Percentiles rank a stretch among this genome's conserved stretches.
Conservation (phyloP, 805 yeast genomes). For the Sungouiozyma ichnusensis region DNA sequence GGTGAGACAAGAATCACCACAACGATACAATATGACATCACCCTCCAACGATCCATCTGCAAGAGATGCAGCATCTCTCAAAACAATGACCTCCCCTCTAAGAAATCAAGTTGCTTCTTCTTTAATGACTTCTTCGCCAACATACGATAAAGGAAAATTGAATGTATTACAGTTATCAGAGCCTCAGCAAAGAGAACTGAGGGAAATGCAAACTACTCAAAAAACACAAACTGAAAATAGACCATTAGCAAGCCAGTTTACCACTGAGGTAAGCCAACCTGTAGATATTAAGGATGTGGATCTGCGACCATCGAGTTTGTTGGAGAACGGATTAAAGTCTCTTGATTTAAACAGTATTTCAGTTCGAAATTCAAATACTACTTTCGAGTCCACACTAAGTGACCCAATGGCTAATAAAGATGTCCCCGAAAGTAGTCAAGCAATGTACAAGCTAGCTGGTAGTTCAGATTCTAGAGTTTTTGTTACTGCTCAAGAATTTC, state of each 20-base stretch:
- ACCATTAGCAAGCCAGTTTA: neutral
- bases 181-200: constrained; percentile 17
- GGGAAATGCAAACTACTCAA: constrained; percentile 8
- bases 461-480: constrained; percentile 19
- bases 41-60: neutral
- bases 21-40: neutral
- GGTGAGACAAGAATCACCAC: neutral
- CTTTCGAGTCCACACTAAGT: constrained; percentile 19
- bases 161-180: constrained; percentile 19
- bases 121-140: constrained; percentile 1
- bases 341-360: constrained; percentile 8
- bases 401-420: constrained; percentile 14
- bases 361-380: constrained; percentile 14
- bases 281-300: constrained; percentile 5
- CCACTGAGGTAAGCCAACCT: constrained; percentile 5
- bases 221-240: constrained; percentile 4
- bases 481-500: constrained; percentile 23
- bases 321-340: constrained; percentile 14
- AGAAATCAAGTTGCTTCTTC: constrained; percentile 4
- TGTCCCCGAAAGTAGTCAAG: neutral
- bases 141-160: constrained; percentile 10
- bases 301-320: constrained; percentile 13
- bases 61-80: neutral
- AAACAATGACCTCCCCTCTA: constrained; percentile 6
- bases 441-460: constrained; percentile 20